Evolutionary conservation across 73 alveolate genomes (phyloP).

Genomic region (Paramecium biaurelia): DNA sequence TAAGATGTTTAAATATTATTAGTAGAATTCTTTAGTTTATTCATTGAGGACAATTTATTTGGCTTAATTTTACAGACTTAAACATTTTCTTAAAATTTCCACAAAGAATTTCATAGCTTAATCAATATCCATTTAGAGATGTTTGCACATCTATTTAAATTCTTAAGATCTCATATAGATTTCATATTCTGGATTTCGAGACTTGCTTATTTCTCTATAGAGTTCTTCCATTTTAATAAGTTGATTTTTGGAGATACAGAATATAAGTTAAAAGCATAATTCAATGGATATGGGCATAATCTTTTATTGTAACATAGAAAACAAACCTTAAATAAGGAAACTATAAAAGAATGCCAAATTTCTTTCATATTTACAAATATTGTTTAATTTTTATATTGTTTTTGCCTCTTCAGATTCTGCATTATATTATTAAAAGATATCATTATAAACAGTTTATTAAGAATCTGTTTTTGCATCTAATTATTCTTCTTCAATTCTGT

Average conservation of each 20-base stretch:
- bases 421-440: not conserved
- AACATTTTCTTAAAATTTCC: constrained; percentile 34
- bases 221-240: constrained; percentile 28
- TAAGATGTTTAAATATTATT: not conserved
- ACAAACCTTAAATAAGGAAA: not conserved
- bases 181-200: not conserved
- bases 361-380: constrained; percentile 14
- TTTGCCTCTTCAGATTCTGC: not conserved
- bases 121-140: constrained; percentile 11
- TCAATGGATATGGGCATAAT: not conserved
- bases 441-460: not conserved
- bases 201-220: not conserved
- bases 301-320: not conserved
- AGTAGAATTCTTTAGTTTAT: constrained; percentile 29
- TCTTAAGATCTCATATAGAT: not conserved
- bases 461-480: not conserved
- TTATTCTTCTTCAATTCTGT: constrained; percentile 1
- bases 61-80: not conserved
- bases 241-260: constrained; percentile 26
- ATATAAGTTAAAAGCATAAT: not conserved
- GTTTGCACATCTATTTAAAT: constrained; percentile 34
- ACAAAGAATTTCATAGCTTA: constrained; percentile 39
- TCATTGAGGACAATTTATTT: constrained; percentile 25
- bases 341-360: constrained; percentile 14
- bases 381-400: not conserved